A percentile compares a stretch with the other conserved stretches of the same genome.
These are phyloP conservation scores for Candida piceae DNA, from an alignment of 805 yeast genomes.

Conservation along the genomic window DNA sequence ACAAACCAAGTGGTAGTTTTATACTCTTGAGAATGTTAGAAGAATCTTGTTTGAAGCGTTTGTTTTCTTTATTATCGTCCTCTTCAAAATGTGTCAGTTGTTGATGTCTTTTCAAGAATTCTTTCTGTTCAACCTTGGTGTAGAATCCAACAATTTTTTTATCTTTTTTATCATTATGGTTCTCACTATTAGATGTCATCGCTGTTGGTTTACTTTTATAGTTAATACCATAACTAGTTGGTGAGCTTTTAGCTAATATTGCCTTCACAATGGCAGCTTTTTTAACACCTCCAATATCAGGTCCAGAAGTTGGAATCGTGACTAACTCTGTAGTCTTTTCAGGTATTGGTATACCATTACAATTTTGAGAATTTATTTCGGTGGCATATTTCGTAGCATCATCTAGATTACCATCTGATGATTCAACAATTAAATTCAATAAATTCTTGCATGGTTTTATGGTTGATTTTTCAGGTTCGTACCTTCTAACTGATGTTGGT, in stretches of 20 bases:
- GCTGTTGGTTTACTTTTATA: not conserved
- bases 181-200: not conserved
- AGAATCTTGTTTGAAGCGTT: slow-evolving; percentile 10
- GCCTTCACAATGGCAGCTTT: slow-evolving; percentile 35
- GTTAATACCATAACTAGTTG: not conserved
- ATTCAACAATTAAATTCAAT: slow-evolving; percentile 51
- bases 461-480: slow-evolving; percentile 29
- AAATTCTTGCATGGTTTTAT: slow-evolving; percentile 26
- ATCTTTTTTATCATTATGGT: slow-evolving; percentile 1
- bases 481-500: slow-evolving; percentile 31
- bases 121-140: slow-evolving; percentile 22
- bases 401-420: slow-evolving; percentile 52
- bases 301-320: slow-evolving; percentile 46
- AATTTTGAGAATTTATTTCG: slow-evolving; percentile 56
- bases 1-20: no score
- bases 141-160: slow-evolving; percentile 24
- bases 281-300: slow-evolving; percentile 25
- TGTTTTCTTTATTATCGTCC: slow-evolving; percentile 24
- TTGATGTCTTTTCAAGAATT: slow-evolving; percentile 16
- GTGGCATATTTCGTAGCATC: slow-evolving; percentile 71
- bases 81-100: slow-evolving; percentile 7
- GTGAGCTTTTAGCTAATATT: slow-evolving; percentile 20
- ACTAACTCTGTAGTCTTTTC: slow-evolving; percentile 52
- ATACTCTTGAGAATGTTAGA: slow-evolving; percentile 5
- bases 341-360: slow-evolving; percentile 60